Evolutionary conservation across 495 filamentous ascomycete species (phyloP), one percentile per base, ranked within the genome.

Genomic region (Clohesyomyces aquaticus): DNA sequence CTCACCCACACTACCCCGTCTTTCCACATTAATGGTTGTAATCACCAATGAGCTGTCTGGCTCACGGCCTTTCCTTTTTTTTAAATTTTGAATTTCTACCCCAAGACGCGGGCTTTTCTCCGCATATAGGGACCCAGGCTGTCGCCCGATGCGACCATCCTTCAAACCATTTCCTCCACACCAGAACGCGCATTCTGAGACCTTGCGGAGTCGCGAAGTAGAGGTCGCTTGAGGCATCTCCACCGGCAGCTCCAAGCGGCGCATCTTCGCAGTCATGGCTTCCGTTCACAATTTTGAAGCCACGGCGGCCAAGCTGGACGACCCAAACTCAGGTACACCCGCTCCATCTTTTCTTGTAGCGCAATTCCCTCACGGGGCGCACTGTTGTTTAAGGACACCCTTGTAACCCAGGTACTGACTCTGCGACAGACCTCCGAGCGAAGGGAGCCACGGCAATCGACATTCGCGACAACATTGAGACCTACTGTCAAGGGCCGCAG

Each of bases 391-490:
- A n/a, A 4, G n/a, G 8, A 47, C 16, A 8, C 4, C 14, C 8
- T 22, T 4, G 21, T 18, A 8, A n/a, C n/a, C 21, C 6, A 47
- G 8, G 43, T 47, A 22, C 19, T n/a, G n/a, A 19, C 18, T 25
- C 2, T 54, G 14, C 21, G 10, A 1, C 67, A 94, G 92, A 95
- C 77, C 73, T 87, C 47, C 89, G 90, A 75, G 76, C 86, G 65
- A 89, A 90, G 76, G 82, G 87, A 51, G 88, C 89, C 72, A 81
- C 88, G 56, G 89, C 91, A 43, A 84, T 85, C 58, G 86, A 93
- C 66, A 76, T 96, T 65, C 87, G 93, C 68, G 92, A 97, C 77
- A 89, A 80, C 67, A 88, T 95, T 66, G 93, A 97, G 63, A 81
- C 83, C 55, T 84, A 85, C 65, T 87, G 81, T 74, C 82, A 82